phyloP scores from a whole-genome alignment of 805 yeast species.

The Ogataea ramenticola region DNA sequence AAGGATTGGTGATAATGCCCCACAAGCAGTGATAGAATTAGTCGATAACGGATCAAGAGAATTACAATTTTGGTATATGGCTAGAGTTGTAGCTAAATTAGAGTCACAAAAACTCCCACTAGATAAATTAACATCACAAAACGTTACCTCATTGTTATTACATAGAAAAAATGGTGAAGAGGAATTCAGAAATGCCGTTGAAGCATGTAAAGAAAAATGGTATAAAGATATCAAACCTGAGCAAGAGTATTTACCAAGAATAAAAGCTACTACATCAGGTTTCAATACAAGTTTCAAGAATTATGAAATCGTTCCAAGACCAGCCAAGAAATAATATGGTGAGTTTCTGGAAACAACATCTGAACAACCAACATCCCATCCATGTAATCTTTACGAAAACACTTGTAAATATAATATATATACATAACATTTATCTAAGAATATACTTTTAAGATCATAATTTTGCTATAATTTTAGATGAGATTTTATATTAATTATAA shows the following conservation, averaged over 20 bases:
- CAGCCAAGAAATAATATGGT: too few species aligned
- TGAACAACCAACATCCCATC: too few species aligned
- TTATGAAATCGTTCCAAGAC: slow-evolving; percentile 26
- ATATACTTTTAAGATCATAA: too few species aligned
- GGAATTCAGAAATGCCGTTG: slow-evolving; percentile 57
- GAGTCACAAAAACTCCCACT: slow-evolving; percentile 52
- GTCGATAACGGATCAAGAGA: slow-evolving; percentile 58
- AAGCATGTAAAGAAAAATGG: slow-evolving; percentile 39
- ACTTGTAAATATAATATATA: not conserved
- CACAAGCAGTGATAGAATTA: slow-evolving; percentile 80
- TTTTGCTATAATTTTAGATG: too few species aligned
- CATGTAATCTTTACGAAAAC: not conserved
- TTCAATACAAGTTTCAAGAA: slow-evolving; percentile 22
- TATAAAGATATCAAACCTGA: slow-evolving; percentile 20
- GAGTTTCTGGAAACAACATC: too few species aligned
- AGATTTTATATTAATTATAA: not conserved
- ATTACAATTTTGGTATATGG: slow-evolving; percentile 67
- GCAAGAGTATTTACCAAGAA: slow-evolving; percentile 21
- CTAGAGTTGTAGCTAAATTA: slow-evolving; percentile 79
- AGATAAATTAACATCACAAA: slow-evolving; percentile 46
- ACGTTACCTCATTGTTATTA: slow-evolving; percentile 44
- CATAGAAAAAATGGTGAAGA: slow-evolving; percentile 42
- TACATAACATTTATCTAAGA: too few species aligned
- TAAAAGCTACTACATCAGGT: slow-evolving; percentile 21
- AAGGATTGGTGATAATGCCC: slow-evolving; percentile 83